Evolutionary conservation across 2,329 filamentous ascomycete genomes (phyloP).

Genomic region (Neopestalotiopsis sp.): DNA sequence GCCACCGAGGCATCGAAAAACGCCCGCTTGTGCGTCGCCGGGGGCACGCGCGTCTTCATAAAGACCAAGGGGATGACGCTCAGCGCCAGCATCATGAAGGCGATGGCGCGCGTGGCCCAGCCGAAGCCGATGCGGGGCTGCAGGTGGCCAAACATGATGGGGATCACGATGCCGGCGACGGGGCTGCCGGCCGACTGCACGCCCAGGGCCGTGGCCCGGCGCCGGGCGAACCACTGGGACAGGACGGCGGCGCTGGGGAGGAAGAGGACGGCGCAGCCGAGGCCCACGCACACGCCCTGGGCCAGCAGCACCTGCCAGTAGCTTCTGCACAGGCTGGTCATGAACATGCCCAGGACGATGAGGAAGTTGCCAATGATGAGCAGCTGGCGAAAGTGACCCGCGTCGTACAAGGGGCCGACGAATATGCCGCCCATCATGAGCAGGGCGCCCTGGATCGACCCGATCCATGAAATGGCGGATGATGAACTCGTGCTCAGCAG

Average conservation of each 20-base stretch:
- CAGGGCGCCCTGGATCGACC: conserved; percentile 37
- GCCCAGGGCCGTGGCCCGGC: conserved; percentile 29
- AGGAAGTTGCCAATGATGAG: conserved; percentile 29
- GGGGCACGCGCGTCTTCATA: conserved; percentile 33
- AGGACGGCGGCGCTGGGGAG: conserved; percentile 28
- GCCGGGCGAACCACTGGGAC: conserved; percentile 35
- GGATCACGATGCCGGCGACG: conserved; percentile 45
- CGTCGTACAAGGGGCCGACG: conserved; percentile 39
- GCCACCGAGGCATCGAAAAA: conserved; percentile 34
- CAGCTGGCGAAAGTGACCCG: conserved; percentile 35
- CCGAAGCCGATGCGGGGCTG: conserved; percentile 51
- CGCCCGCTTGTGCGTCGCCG: conserved; percentile 25
- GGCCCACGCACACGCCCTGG: conserved; percentile 29
- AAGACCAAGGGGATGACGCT: conserved; percentile 30
- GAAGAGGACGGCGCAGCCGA: conserved; percentile 30
- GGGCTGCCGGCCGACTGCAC: conserved; percentile 26
- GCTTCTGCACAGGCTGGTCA: conserved; percentile 39
- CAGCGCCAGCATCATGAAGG: conserved; percentile 41
- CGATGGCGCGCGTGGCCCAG: conserved; percentile 53
- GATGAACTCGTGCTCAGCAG: conserved; percentile 22
- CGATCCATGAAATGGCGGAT: conserved; percentile 37
- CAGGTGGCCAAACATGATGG: conserved; percentile 46
- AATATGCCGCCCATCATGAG: conserved; percentile 37
- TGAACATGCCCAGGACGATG: conserved; percentile 39
- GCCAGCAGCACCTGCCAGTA: conserved; percentile 40